A percentile compares a stretch with the other conserved stretches of the same genome.
Evolutionary conservation across 768 basidiomycete species (phyloP).

Genomic region (Lyophyllum semitale): DNA sequence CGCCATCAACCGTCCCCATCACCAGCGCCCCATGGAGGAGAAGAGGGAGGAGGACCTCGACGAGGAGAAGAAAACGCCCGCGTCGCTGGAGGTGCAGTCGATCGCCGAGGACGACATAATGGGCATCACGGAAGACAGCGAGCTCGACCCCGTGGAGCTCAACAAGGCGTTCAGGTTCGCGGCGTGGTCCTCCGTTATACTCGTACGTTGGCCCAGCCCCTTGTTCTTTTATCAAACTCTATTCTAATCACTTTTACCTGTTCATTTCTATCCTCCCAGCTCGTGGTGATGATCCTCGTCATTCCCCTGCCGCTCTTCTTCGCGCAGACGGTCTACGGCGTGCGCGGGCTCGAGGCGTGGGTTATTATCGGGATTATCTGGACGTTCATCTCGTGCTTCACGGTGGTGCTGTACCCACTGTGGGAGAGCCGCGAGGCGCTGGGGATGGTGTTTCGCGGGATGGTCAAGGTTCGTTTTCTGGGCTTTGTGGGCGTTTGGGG

Average conservation of each 20-base stretch:
- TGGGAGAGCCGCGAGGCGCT: constrained; percentile 81
- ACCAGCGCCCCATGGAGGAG: not conserved
- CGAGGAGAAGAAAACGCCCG: constrained; percentile 42
- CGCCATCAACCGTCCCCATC: constrained; percentile 58
- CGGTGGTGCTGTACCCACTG: constrained; percentile 83
- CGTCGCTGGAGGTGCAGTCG: constrained; percentile 20
- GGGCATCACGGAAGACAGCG: constrained; percentile 42
- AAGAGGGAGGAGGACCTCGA: constrained; percentile 19
- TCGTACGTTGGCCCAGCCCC: constrained; percentile 44
- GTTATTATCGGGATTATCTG: constrained; percentile 81
- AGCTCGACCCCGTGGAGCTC: constrained; percentile 66
- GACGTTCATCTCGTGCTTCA: constrained; percentile 75
- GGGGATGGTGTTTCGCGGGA: constrained; percentile 54
- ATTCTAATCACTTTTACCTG: not conserved
- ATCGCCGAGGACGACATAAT: constrained; percentile 37
- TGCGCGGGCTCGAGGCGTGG: constrained; percentile 74
- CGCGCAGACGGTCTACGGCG: constrained; percentile 69
- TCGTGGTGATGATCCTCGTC: constrained; percentile 65
- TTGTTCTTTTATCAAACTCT: not conserved
- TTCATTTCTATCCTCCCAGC: constrained; percentile 40
- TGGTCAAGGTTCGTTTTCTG: constrained; percentile 55
- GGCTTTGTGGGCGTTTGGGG: not conserved
- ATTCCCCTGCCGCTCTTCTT: constrained; percentile 90
- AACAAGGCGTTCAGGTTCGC: constrained; percentile 82
- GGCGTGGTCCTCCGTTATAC: constrained; percentile 64